Evolutionary conservation across 2,329 filamentous ascomycete species (phyloP).

Genomic region (Chrysoporthe cubensis): DNA sequence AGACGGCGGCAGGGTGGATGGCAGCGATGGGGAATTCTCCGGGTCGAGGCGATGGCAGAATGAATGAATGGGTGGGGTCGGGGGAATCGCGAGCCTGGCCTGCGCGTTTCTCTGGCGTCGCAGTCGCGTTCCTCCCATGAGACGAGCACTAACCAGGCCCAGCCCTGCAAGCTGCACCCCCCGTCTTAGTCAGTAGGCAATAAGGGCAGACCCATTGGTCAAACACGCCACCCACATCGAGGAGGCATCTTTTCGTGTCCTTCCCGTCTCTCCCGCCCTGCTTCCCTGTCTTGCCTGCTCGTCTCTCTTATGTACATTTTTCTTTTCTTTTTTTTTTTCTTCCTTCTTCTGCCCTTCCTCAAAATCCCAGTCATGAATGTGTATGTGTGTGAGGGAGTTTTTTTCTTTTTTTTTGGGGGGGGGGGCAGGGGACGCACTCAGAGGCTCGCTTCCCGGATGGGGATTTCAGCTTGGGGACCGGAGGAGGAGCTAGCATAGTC

Average conservation of each 20-base stretch:
- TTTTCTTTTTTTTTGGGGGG: background rate
- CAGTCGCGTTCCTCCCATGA: conserved; percentile 22
- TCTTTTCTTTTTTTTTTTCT: background rate
- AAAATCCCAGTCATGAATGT: no score
- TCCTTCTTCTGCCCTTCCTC: background rate
- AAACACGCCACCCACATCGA: background rate
- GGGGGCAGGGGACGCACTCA: background rate
- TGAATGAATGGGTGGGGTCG: conserved; percentile 19
- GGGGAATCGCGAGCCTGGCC: conserved; percentile 21
- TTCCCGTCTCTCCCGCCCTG: no score
- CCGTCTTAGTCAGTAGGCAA: conserved; percentile 21
- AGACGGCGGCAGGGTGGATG: background rate
- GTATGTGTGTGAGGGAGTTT: no score
- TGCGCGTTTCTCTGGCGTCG: conserved; percentile 24
- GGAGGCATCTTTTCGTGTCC: no score
- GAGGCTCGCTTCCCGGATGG: background rate
- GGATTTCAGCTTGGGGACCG: background rate
- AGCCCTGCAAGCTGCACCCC: background rate
- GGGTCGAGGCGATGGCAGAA: conserved; percentile 8
- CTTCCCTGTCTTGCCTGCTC: no score
- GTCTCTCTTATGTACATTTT: background rate
- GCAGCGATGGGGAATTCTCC: conserved; percentile 4
- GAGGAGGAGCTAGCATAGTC: no score
- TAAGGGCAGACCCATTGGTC: conserved; percentile 1
- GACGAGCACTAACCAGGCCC: background rate